Evolutionary conservation across 306 rosid species (phyloP), one percentile per base, ranked within the genome.

Genomic region (Psophocarpus tetragonolobus): DNA sequence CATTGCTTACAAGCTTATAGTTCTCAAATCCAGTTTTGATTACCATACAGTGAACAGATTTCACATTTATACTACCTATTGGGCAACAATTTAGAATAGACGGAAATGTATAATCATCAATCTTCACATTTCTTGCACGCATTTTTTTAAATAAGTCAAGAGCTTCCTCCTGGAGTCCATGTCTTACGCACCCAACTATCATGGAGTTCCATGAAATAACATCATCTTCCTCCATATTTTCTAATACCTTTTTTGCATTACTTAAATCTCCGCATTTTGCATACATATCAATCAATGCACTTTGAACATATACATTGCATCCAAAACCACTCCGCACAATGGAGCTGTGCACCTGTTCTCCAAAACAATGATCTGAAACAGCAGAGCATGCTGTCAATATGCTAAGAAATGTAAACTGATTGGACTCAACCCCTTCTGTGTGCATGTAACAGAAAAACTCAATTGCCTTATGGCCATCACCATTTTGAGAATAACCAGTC

Each of bases 401-500:
- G 73, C 92, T 84, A 21, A 97, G 98, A 78, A 89, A 92, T 3
- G 96, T 92, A 78, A 90, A 91, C 80, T 95, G 97, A 80, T 92
- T 91, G 14, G 86, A 82, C 60, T 88, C 90, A 30, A 95, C 81
- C 18, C 91, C 91, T 72, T 80, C 80, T 0, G 61, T 23, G 18
- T 45, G 80, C 97, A 91, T 91, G 68, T 79, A 83, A 68, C 82
- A 64, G 64, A 91, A 94, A 86, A 82, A 90, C 82, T 83, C 85
- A 45, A 91, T 79, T 29, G 97, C 97, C 76, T 88, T 88, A 15
- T n/a, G 48, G 47, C 89, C 73, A 58, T 92, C 85, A 18, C 92
- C 96, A 73, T 83, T 92, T 30, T 87, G 95, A 78, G 97, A 87
- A 84, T 95, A 92, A 33, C 97, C 98, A n/a, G 97, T 85, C 72